A percentile compares a stretch with the other conserved stretches of the same genome.
phyloP scores from a whole-genome alignment of 2,329 filamentous ascomycete genomes.

The Sarocladium strictum region DNA sequence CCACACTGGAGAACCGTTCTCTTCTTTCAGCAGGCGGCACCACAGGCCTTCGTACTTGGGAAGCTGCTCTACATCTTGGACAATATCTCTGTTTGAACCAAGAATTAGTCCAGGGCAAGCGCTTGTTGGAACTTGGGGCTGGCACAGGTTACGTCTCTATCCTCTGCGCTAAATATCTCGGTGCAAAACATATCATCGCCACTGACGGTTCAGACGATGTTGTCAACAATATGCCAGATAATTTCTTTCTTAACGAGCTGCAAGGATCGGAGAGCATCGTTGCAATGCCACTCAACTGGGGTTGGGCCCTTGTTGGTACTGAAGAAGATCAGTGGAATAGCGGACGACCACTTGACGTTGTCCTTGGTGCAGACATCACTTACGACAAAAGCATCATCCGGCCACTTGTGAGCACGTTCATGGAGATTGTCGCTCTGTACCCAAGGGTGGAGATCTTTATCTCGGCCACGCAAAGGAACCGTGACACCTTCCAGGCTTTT shows the following conservation, averaged over 20 bases:
- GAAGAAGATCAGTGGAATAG: slow-evolving; percentile 50
- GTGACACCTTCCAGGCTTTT: slow-evolving; percentile 62
- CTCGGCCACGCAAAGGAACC: slow-evolving; percentile 65
- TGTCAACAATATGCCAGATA: slow-evolving; percentile 60
- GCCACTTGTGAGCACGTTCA: slow-evolving; percentile 57
- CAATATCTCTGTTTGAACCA: slow-evolving; percentile 54
- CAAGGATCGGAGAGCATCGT: slow-evolving; percentile 39
- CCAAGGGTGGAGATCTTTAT: slow-evolving; percentile 56
- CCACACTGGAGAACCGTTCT: slow-evolving; percentile 61
- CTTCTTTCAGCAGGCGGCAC: slow-evolving; percentile 67
- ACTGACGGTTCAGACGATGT: slow-evolving; percentile 73
- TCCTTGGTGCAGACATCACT: slow-evolving; percentile 73
- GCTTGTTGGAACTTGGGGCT: slow-evolving; percentile 66
- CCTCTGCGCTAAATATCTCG: slow-evolving; percentile 63
- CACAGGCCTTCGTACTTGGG: slow-evolving; percentile 76
- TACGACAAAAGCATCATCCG: slow-evolving; percentile 63
- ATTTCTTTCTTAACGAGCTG: slow-evolving; percentile 62
- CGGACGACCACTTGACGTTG: slow-evolving; percentile 48
- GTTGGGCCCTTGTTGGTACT: slow-evolving; percentile 49
- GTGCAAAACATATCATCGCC: slow-evolving; percentile 52
- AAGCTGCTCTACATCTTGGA: slow-evolving; percentile 69
- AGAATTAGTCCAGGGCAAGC: slow-evolving; percentile 43
- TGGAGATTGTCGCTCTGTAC: slow-evolving; percentile 53
- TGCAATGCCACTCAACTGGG: slow-evolving; percentile 58
- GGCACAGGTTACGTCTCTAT: slow-evolving; percentile 74